Base-by-base conservation (phyloP, 2,329 filamentous ascomycete genomes). In the Exophiala lecanii-corni region DNA sequence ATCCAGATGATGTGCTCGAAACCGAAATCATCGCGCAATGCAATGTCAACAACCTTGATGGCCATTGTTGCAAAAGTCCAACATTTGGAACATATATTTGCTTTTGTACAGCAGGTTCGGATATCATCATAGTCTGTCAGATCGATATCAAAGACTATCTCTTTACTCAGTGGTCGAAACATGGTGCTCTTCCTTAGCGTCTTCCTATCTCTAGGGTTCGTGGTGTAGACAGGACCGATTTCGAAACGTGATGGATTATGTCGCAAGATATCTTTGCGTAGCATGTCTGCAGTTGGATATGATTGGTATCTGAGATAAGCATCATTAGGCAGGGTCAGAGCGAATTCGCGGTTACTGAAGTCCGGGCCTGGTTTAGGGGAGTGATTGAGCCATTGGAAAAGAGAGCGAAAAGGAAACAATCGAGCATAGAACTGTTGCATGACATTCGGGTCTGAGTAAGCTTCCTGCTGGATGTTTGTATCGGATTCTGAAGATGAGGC, bases 51-150 rank as follows among this genome's bases (percentile, higher is more conserved):
- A 12, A 96, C 88, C 62, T 94, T 92, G 62, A 98, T 91, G 5
- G 92, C 86, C 89, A 98, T 97, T 17, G 87, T 95, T 57, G 95
- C 94, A 65, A 97, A 98, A 37, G 84, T 76, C 92, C 92, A 98
- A 69, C 92, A 98, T 62, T 89, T 92, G 54, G 74, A 75, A 64
- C 92, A 98, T 53, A 98, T 97, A 56, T 86, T 94, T 6, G 91
- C 88, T 62, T 91, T 89, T 58, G 83, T 81, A 63, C 92, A 98
- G 68, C 92, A 98, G 19, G 89, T 96, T 55, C 92, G 82, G 53
- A 98, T 86, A 54, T 94, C 88, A 62, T 98, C 92, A 67, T 98
- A 98, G 68, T 97, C 92, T 41, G 92, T 97, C 78, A 98, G 78
- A 77, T 98, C 92, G 58, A 98, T 97, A 83, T 98, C 92, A 65